These are phyloP conservation scores for Orbilia oligospora DNA, from an alignment of 2,329 filamentous ascomycete species.

Conservation along the genomic window DNA sequence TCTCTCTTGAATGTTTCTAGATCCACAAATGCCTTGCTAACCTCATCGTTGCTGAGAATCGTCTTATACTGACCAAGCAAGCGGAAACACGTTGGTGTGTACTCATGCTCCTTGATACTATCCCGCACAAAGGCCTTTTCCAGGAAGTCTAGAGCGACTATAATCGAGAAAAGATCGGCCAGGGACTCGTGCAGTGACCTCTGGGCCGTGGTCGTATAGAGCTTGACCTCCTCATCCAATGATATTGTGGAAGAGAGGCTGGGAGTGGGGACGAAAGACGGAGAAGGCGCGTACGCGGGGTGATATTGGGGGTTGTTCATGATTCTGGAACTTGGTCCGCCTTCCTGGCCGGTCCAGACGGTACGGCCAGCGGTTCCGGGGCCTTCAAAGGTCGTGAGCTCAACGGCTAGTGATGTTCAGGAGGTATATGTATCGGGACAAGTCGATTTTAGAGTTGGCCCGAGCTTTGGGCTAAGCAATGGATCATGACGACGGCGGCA, in stretches of 20 bases:
- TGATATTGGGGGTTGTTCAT: conserved; percentile 63
- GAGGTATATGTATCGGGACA: conserved; percentile 50
- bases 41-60: conserved; percentile 88
- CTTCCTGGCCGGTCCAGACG: conserved; percentile 18
- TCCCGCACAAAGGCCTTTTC: conserved; percentile 98
- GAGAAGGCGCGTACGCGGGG: conserved; percentile 64
- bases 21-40: conserved; percentile 88
- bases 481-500: conserved; percentile 32
- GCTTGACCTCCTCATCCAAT: conserved; percentile 85
- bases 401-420: conserved; percentile 41
- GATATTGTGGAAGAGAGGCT: conserved; percentile 63
- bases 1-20: conserved; percentile 90
- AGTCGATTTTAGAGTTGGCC: conserved; percentile 58
- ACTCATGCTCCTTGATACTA: conserved; percentile 86
- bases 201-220: conserved; percentile 87
- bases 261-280: conserved; percentile 64
- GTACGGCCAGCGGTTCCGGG: conserved; percentile 25
- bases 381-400: conserved; percentile 21
- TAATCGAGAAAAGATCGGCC: conserved; percentile 97
- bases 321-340: conserved; percentile 34
- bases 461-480: conserved; percentile 49
- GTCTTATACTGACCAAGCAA: conserved; percentile 97
- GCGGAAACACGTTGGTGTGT: conserved; percentile 95
- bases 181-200: conserved; percentile 95
- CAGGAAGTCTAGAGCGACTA: conserved; percentile 92